Evolutionary conservation across 2,329 filamentous ascomycete species (phyloP).

Genomic region (Penicillium olsonii): DNA sequence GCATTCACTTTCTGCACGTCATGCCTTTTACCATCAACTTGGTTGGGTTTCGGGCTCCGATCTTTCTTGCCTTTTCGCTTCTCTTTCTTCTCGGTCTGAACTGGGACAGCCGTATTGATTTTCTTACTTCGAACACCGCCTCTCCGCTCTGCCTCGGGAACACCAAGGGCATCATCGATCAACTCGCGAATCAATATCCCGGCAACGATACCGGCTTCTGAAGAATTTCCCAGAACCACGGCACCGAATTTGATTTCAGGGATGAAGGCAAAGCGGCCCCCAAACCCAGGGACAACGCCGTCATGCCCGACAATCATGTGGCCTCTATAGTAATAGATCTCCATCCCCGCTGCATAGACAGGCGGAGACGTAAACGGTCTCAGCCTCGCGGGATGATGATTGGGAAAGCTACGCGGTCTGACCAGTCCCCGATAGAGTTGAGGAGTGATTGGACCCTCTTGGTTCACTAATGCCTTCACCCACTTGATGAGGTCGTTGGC

Average conservation of each 20-base stretch:
- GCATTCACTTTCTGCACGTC: not conserved
- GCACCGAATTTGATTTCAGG: conserved; percentile 30
- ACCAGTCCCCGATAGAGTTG: conserved; percentile 25
- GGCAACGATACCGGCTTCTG: conserved; percentile 13
- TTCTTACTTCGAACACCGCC: not conserved
- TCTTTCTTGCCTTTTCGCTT: not conserved
- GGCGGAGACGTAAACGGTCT: conserved; percentile 24
- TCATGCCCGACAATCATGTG: conserved; percentile 31
- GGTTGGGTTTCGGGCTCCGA: not conserved
- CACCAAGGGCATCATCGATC: conserved; percentile 25
- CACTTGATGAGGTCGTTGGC: conserved; percentile 34
- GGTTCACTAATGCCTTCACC: conserved; percentile 31
- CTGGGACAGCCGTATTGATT: conserved; percentile 1
- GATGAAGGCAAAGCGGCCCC: conserved; percentile 28
- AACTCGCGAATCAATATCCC: conserved; percentile 22
- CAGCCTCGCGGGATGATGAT: conserved; percentile 16
- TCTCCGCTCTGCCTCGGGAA: conserved; percentile 6
- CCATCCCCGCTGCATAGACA: conserved; percentile 28
- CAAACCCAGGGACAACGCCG: conserved; percentile 30
- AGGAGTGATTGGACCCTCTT: conserved; percentile 25
- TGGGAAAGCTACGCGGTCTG: conserved; percentile 25
- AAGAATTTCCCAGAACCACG: conserved; percentile 32
- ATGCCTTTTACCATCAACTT: too few species aligned
- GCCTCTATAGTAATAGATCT: conserved; percentile 31
- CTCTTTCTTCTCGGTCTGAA: not conserved